A percentile compares a stretch with the other conserved stretches of the same genome.
These are phyloP conservation scores for Volvox reticuliferus DNA, from an alignment of 139 green algal genomes.

Conservation along the genomic window DNA sequence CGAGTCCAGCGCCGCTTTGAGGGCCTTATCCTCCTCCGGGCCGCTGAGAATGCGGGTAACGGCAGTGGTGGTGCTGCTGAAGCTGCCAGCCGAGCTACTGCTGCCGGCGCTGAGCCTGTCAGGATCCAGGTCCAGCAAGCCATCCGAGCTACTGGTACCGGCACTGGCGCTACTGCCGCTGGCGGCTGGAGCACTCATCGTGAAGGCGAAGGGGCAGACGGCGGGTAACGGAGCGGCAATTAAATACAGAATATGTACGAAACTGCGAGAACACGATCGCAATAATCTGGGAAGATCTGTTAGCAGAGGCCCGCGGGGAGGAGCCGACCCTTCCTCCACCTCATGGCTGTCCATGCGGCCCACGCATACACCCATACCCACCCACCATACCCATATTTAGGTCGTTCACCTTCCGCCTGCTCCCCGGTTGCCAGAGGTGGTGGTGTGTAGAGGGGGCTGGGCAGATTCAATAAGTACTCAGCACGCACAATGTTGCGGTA, in stretches of 20 bases:
- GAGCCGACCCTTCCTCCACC: no score
- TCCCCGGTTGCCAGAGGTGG: not conserved
- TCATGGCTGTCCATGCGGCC: no score
- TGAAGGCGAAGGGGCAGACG: no score
- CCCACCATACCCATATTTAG: not conserved
- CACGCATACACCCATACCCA: not conserved
- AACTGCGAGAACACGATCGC: no score
- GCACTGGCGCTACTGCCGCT: no score
- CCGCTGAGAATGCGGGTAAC: not conserved
- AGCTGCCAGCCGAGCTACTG: not conserved
- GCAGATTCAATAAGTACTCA: slow-evolving; percentile 60
- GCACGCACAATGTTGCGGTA: slow-evolving; percentile 87
- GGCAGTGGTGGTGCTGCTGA: not conserved
- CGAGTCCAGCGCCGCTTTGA: slow-evolving; percentile 74
- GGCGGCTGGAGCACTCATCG: no score
- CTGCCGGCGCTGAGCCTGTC: not conserved
- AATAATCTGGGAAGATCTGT: no score
- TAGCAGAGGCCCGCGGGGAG: no score
- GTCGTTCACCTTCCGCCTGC: not conserved
- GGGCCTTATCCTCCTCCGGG: slow-evolving; percentile 37
- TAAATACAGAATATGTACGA: no score
- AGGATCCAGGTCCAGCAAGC: not conserved
- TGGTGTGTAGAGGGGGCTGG: slow-evolving; percentile 71
- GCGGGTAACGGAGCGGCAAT: no score
- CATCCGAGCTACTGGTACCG: no score